Base-by-base conservation (phyloP, 73 alveolate species). In the Durusdinium trenchii region DNA sequence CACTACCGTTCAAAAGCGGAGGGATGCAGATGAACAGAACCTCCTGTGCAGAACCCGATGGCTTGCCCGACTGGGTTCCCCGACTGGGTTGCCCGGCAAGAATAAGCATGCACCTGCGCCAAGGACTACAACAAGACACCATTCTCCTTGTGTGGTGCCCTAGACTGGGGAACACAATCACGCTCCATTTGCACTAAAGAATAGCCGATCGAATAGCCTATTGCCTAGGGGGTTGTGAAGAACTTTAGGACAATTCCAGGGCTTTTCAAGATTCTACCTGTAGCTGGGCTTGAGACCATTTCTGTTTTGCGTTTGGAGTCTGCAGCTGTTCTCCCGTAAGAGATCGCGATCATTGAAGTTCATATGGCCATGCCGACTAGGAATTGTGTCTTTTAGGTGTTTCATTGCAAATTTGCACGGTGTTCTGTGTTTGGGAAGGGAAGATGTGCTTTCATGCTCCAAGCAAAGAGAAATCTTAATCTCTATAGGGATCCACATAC, bases 111-210 rank as follows among this genome's bases (percentile, higher is more conserved):
- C 69, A 57, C 23, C 69, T 23, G 32, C 69, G 32, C 89, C 20
- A 35, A 94, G 94, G 99, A 94, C 45, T 94, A 94, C 94, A 94
- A 94, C 93, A 73, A 78, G 81, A 46, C 99, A 64, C 99, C 99
- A 30, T 94, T 94, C 30, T 94, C 99, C n/a, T 85, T 94, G 99
- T 51, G 81, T 30, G 38, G 83, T 35, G 26, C 30, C 50, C 50
- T 32, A 9, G 16, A 2, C 4, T 71, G 83, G 48, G 26, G 5
- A 4, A 36, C 4, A 10, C 23, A 9, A 48, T 38, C 32, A 4
- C 4, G 23, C 50, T 36, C 26, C 7, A 35, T 36, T 35, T 28
- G 38, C 38, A 6, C 36, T 3, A 5, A 5, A 7, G 5, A 32
- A 7, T 23, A 6, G 16, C 83, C 46, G 36, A 16, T 20, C 50